Evolutionary conservation across 768 basidiomycete genomes (phyloP).

Genomic region (Zangia roseola): DNA sequence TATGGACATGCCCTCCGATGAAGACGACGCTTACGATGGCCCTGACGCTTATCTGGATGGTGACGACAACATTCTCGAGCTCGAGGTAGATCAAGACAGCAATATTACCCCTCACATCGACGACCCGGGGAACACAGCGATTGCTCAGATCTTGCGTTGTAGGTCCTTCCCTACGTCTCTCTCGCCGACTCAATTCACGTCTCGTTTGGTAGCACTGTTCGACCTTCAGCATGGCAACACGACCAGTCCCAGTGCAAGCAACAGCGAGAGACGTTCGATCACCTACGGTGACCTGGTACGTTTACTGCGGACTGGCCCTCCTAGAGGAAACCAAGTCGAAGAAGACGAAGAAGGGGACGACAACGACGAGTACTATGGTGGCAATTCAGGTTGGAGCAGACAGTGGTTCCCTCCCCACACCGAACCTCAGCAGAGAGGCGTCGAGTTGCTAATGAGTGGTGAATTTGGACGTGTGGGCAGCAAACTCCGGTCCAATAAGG

Average conservation of each 20-base stretch:
- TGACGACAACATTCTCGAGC: slow-evolving; percentile 35
- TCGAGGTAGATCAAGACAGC: slow-evolving; percentile 31
- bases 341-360: slow-evolving; percentile 41
- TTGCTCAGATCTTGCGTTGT: slow-evolving; percentile 33
- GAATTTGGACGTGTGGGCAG: slow-evolving; percentile 72
- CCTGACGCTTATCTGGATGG: slow-evolving; percentile 36
- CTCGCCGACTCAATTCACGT: slow-evolving; percentile 1
- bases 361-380: slow-evolving; percentile 30
- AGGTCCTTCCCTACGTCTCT: slow-evolving; percentile 4
- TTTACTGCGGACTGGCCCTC: slow-evolving; percentile 14
- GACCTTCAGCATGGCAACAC: slow-evolving; percentile 23
- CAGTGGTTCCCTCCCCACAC: slow-evolving; percentile 41
- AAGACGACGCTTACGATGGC: slow-evolving; percentile 35
- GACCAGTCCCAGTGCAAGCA: not conserved
- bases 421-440: slow-evolving; percentile 62
- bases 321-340: slow-evolving; percentile 36
- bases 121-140: slow-evolving; percentile 5
- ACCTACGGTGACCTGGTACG: slow-evolving; percentile 28
- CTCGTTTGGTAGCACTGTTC: slow-evolving; percentile 24
- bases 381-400: slow-evolving; percentile 25
- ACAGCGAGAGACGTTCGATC: slow-evolving; percentile 8
- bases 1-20: slow-evolving; percentile 19
- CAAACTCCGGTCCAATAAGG: slow-evolving; percentile 44
- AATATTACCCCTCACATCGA: not conserved
- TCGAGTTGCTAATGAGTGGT: slow-evolving; percentile 67